phyloP scores from a whole-genome alignment of 2,329 filamentous ascomycete genomes.

The Lachnellula subtilissima region DNA sequence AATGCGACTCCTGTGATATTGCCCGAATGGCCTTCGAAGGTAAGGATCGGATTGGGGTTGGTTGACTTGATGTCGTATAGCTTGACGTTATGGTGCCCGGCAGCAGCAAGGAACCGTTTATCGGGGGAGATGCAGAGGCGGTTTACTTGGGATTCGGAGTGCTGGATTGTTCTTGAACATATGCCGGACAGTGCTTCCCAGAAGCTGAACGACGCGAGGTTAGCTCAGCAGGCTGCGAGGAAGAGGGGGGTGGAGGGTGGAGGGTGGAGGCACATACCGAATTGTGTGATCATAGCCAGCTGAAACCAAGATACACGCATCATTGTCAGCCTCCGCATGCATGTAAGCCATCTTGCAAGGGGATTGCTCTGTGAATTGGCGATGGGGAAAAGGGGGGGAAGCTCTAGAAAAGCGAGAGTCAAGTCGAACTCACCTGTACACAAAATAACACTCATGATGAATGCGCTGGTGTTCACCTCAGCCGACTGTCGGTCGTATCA shows the following conservation, averaged over 20 bases:
- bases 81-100: slow-evolving; percentile 80
- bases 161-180: slow-evolving; percentile 95
- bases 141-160: slow-evolving; percentile 97
- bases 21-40: slow-evolving; percentile 91
- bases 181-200: slow-evolving; percentile 98
- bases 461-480: neutral
- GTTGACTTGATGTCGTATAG: slow-evolving; percentile 98
- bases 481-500: neutral
- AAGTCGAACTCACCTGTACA: slow-evolving; percentile 21
- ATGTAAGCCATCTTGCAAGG: slow-evolving; percentile 9
- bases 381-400: neutral
- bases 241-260: neutral
- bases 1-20: slow-evolving; percentile 97
- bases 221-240: slow-evolving; percentile 1
- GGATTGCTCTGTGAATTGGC: neutral
- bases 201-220: slow-evolving; percentile 55
- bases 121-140: slow-evolving; percentile 97
- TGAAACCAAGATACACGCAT: slow-evolving; percentile 31
- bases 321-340: slow-evolving; percentile 22
- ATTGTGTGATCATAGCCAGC: slow-evolving; percentile 75
- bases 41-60: slow-evolving; percentile 89
- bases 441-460: slow-evolving; percentile 24
- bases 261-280: slow-evolving; percentile 42
- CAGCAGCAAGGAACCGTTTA: slow-evolving; percentile 82
- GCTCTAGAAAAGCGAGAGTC: neutral